Percentiles rank a stretch among this genome's conserved stretches.
phyloP scores from a whole-genome alignment of 2,329 filamentous ascomycete species.

The Aspergillus oerlinghausenensis region DNA sequence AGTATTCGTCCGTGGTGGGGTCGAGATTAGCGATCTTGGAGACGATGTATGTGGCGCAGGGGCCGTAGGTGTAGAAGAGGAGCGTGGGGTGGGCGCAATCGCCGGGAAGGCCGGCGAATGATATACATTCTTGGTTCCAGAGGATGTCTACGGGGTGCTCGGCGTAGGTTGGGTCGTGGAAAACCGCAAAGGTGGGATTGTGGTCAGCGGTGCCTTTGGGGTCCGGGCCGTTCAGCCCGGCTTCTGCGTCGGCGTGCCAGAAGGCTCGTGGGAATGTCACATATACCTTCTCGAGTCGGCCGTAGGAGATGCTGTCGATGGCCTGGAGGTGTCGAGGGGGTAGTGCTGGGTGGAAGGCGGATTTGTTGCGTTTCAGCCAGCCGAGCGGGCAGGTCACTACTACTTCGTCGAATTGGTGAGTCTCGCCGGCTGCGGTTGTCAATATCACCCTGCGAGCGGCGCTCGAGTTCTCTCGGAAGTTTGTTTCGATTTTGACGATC shows the following conservation, averaged over 20 bases:
- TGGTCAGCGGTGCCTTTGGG: slow-evolving; percentile 25
- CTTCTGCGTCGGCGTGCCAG: slow-evolving; percentile 53
- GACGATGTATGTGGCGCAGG: slow-evolving; percentile 39
- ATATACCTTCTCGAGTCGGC: slow-evolving; percentile 46
- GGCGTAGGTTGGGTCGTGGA: slow-evolving; percentile 67
- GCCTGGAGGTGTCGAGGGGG: slow-evolving; percentile 40
- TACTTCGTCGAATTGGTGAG: slow-evolving; percentile 46
- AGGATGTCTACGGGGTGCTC: slow-evolving; percentile 54
- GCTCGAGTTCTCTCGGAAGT: slow-evolving; percentile 11
- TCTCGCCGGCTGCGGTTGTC: slow-evolving; percentile 34
- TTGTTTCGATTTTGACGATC: slow-evolving; percentile 37
- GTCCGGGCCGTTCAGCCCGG: not conserved
- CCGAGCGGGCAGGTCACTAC: slow-evolving; percentile 51
- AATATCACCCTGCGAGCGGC: slow-evolving; percentile 41
- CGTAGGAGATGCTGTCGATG: slow-evolving; percentile 46
- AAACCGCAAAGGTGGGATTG: slow-evolving; percentile 67
- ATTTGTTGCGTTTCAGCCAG: slow-evolving; percentile 48
- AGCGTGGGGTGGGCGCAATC: slow-evolving; percentile 69
- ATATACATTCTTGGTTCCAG: slow-evolving; percentile 75
- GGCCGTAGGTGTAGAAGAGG: slow-evolving; percentile 63
- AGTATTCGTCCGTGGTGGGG: slow-evolving; percentile 44
- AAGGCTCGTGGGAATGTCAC: slow-evolving; percentile 71
- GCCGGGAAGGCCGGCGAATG: slow-evolving; percentile 63
- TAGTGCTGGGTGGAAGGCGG: slow-evolving; percentile 43
- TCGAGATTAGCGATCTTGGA: slow-evolving; percentile 25